Evolutionary conservation across 2,329 filamentous ascomycete genomes (phyloP), one percentile per base, ranked within the genome.

Genomic region (Cladosporium sp.): DNA sequence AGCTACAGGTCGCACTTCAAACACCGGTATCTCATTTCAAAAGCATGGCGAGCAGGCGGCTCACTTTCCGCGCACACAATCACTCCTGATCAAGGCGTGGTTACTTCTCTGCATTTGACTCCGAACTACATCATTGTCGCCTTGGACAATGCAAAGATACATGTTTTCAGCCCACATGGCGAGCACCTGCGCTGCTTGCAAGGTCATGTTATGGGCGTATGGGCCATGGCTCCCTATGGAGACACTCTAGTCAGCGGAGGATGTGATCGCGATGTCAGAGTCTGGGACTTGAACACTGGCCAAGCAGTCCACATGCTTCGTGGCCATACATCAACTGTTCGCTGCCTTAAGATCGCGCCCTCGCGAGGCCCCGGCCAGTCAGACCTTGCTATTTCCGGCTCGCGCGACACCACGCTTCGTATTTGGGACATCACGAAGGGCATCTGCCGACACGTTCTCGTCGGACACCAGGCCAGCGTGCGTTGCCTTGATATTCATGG

Each of bases 221-320:
- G 93, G 93, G 93, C 93, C 42, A 97, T 98, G 92, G 90, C 98
- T 19, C 93, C 93, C 6, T 96, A 91, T 88, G 92, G 88, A 53
- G 92, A 98, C 67, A 86, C 88, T 47, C 78, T 98, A 54, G 93
- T 98, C 53, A 96, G 90, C 61, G 93, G 93, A 61, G 93, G 93
- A 5, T 98, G 93, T 67, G 93, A 98, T 72, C 82, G 93, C 53
- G 93, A 98, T 65, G 93, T 98, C 22, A 81, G 93, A 51, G 93
- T 98, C 5, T 98, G 93, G 93, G 88, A 98, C 63, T 84, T 98
- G 75, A 83, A 84, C 43, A 95, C 88, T 54, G 93, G 88, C 29
- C 78, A 78, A 56, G 86, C 86, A 58, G 74, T 89, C 18, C 87
- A 94, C 64, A 89, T 89, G 7, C 76, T 98, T 9, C 86, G 93